Evolutionary conservation across 2,329 filamentous ascomycete species (phyloP).

Genomic region (Parastagonospora nodorum): DNA sequence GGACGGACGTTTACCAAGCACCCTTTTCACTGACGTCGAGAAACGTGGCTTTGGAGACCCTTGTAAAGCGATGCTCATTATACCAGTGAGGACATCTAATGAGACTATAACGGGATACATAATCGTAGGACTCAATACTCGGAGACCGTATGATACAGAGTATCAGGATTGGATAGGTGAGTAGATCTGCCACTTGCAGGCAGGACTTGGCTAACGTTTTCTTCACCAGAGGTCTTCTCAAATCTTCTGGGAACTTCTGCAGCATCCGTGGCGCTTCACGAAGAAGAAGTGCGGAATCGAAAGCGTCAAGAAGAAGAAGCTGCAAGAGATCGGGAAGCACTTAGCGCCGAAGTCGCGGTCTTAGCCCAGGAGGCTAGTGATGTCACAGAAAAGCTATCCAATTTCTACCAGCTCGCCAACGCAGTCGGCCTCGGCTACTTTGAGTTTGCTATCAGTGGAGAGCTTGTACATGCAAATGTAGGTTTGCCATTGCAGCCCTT

Average conservation of each 20-base stretch:
- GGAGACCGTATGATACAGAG: conserved; percentile 21
- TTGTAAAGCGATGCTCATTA: conserved; percentile 5
- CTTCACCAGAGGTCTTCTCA: conserved; percentile 8
- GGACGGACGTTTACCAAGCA: not conserved
- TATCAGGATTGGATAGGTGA: conserved; percentile 17
- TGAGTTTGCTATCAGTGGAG: conserved; percentile 11
- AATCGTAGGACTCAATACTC: conserved; percentile 18
- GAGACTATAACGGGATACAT: conserved; percentile 7
- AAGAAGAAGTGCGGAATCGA: conserved; percentile 17
- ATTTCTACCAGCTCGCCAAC: conserved; percentile 12
- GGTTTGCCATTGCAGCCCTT: not conserved
- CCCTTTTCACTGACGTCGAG: conserved; percentile 10
- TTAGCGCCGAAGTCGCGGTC: conserved; percentile 16
- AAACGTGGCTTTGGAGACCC: conserved; percentile 16
- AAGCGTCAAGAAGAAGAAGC: conserved; percentile 19
- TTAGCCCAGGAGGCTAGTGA: conserved; percentile 12
- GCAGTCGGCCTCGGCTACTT: conserved; percentile 16
- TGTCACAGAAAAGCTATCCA: conserved; percentile 9
- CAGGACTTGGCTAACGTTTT: too few relatives aligned
- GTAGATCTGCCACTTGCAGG: too few relatives aligned
- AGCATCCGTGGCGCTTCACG: conserved; percentile 18
- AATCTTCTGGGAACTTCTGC: conserved; percentile 19
- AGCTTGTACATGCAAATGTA: conserved; percentile 17
- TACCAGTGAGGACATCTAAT: conserved; percentile 10
- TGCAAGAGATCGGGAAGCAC: conserved; percentile 14